Conservation (phyloP, 139 green algal genomes). For the Coelastrella sp. region DNA sequence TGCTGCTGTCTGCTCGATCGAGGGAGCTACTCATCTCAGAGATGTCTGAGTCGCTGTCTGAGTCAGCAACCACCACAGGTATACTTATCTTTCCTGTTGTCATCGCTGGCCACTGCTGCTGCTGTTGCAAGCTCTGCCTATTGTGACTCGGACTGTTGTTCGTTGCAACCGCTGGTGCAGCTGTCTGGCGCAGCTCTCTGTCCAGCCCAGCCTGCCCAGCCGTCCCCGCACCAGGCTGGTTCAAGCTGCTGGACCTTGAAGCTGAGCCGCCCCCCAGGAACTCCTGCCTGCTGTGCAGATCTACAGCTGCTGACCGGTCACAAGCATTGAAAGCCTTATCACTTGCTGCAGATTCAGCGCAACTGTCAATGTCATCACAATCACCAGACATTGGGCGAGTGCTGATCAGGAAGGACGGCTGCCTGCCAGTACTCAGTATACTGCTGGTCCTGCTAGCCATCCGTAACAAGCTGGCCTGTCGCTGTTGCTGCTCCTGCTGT, state of each 20-base stretch:
- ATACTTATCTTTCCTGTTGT: neutral
- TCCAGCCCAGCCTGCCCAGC: no score
- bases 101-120: neutral
- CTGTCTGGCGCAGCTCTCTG: neutral
- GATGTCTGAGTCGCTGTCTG: constrained; percentile 13
- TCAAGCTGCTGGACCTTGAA: neutral
- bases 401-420: constrained; percentile 36
- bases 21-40: constrained; percentile 24
- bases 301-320: neutral
- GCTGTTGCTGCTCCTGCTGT: constrained; percentile 18
- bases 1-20: constrained; percentile 4
- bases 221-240: neutral
- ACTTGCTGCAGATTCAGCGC: neutral
- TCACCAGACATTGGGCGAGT: constrained; percentile 5
- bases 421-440: neutral
- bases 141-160: neutral
- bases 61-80: neutral
- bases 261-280: neutral
- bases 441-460: neutral
- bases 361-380: neutral
- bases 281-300: neutral
- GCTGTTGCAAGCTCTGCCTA: neutral
- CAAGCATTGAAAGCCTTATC: neutral
- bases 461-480: neutral
- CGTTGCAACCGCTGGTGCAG: neutral